Percentiles rank a stretch among this genome's conserved stretches.
Evolutionary conservation across 805 yeast genomes (phyloP).

Genomic region (Kluyveromyces wickerhamii): DNA sequence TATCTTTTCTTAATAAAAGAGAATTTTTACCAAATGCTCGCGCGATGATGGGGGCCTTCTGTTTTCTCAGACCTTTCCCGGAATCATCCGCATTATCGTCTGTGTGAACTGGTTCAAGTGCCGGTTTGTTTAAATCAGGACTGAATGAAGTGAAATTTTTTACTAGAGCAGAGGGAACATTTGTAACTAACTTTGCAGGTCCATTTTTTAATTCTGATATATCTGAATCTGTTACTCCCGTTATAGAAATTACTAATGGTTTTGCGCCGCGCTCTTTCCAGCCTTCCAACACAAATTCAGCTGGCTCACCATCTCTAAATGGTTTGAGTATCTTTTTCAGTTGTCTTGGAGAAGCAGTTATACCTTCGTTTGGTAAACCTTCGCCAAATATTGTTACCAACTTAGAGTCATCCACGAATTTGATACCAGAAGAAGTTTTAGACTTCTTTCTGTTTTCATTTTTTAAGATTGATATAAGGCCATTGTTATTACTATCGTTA

Average conservation of each 20-base stretch:
- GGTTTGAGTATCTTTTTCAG: conserved; percentile 27
- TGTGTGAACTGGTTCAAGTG: conserved; percentile 23
- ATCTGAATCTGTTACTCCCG: conserved; percentile 19
- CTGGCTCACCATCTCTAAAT: conserved; percentile 29
- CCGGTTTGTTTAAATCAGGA: conserved; percentile 19
- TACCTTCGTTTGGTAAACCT: conserved; percentile 25
- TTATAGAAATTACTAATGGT: conserved; percentile 12
- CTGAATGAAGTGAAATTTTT: conserved; percentile 21
- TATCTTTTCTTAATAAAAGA: conserved; percentile 24
- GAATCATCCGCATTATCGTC: conserved; percentile 10
- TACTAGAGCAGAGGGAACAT: conserved; percentile 18
- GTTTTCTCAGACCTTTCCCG: conserved; percentile 8
- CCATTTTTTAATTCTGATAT: conserved; percentile 25
- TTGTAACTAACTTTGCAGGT: conserved; percentile 21
- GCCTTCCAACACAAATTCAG: conserved; percentile 20
- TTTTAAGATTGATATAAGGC: conserved; percentile 11
- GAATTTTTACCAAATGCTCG: conserved; percentile 30
- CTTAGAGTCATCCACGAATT: conserved; percentile 22
- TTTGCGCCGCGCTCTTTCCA: conserved; percentile 15
- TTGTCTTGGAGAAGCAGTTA: conserved; percentile 22
- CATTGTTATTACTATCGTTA: background rate
- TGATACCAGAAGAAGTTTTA: conserved; percentile 10
- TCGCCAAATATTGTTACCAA: conserved; percentile 28
- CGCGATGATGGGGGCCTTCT: conserved; percentile 21
- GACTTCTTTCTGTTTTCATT: conserved; percentile 9